phyloP scores from a whole-genome alignment of 2,329 filamentous ascomycete species.

The Aspergillus tubingensis region DNA sequence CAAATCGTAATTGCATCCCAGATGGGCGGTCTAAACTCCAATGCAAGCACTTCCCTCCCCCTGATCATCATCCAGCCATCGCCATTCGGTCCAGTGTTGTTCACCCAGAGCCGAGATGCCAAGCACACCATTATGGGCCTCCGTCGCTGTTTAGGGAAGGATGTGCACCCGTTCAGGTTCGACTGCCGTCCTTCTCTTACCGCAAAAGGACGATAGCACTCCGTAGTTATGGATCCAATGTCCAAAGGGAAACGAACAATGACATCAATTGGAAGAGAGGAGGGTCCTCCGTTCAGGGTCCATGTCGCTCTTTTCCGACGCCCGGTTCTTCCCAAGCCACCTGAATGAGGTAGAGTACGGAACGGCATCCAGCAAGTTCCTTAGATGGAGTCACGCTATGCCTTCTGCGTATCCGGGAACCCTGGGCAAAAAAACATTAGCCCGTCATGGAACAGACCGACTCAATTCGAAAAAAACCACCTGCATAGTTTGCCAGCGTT shows the following conservation, averaged over 20 bases:
- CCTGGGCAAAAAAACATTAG: not conserved
- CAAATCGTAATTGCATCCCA: not conserved
- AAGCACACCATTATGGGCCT: not conserved
- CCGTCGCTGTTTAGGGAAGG: not conserved
- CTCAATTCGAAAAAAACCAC: not conserved
- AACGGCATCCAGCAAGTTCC: not conserved
- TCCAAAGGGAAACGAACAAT: not conserved
- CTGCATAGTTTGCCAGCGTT: not conserved
- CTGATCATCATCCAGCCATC: constrained; percentile 2
- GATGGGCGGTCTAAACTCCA: not conserved
- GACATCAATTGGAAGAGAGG: constrained; percentile 2
- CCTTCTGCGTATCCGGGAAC: not conserved
- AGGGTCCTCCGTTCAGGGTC: not conserved
- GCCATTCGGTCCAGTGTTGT: not conserved
- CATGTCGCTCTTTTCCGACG: not conserved
- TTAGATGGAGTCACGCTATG: not conserved
- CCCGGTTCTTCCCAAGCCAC: not conserved
- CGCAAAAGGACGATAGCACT: constrained; percentile 1
- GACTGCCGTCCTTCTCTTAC: not conserved
- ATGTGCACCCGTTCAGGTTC: not conserved
- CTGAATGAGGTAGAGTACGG: not conserved
- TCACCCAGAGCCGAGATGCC: not conserved
- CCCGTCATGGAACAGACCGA: not conserved
- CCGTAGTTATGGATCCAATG: not conserved
- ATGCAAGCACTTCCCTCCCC: not conserved